Percentiles rank a stretch among this genome's conserved stretches.
Evolutionary conservation across 495 filamentous ascomycete genomes (phyloP).

Genomic region (Tuber aestivum): DNA sequence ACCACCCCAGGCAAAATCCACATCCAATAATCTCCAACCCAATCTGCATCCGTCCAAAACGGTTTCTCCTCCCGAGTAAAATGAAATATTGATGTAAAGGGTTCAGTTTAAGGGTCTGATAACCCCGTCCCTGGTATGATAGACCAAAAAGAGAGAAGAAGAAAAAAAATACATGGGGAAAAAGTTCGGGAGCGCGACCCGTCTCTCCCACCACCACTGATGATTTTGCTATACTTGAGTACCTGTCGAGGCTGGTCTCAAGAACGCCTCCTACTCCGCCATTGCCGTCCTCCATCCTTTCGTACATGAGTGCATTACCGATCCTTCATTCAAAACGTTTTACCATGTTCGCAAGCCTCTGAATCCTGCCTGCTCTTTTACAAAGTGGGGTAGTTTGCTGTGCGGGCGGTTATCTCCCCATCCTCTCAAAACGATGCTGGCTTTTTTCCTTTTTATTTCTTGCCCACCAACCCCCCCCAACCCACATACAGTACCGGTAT

Average conservation of each 20-base stretch:
- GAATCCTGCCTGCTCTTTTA: background rate
- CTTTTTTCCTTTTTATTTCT: background rate
- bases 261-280: background rate
- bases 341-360: background rate
- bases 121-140: background rate
- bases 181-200: background rate
- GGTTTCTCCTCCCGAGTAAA: slow-evolving; percentile 3
- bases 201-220: background rate
- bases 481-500: too few relatives aligned
- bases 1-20: too few relatives aligned
- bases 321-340: background rate
- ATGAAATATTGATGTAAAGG: background rate
- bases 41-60: background rate
- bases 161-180: background rate
- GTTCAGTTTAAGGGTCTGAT: background rate
- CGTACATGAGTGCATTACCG: background rate
- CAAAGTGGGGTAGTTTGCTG: background rate
- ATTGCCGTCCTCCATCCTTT: background rate
- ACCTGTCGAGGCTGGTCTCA: background rate
- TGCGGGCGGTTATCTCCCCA: background rate
- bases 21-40: too few relatives aligned
- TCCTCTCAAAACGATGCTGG: background rate
- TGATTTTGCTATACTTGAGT: background rate
- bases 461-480: background rate
- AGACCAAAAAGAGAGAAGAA: background rate